Evolutionary conservation across 169 alveolate species (phyloP).

Genomic region (Eimeria mitis): DNA sequence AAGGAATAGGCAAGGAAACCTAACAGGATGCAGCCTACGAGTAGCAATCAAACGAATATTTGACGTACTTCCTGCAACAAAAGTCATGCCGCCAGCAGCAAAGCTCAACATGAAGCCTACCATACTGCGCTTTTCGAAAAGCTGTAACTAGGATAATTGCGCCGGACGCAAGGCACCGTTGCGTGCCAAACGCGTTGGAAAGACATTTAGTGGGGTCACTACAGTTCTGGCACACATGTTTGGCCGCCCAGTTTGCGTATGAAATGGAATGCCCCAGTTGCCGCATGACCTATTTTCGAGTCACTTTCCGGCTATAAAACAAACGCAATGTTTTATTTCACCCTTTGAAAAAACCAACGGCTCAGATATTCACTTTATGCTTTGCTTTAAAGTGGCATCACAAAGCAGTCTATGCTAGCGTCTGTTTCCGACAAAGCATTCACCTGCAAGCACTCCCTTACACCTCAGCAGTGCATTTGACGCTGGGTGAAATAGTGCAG

Average conservation of each 20-base stretch:
- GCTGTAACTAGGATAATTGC: neutral
- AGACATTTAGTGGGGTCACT: neutral
- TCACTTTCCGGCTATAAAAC: neutral
- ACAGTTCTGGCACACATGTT: neutral
- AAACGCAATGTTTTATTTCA: neutral
- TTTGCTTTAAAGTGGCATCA: neutral
- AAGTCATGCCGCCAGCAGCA: neutral
- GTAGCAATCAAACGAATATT: too few relatives aligned
- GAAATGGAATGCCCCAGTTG: neutral
- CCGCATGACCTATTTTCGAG: neutral
- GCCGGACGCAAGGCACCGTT: neutral
- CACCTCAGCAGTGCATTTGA: neutral
- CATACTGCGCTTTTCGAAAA: neutral
- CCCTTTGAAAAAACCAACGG: neutral
- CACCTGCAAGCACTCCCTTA: too few relatives aligned
- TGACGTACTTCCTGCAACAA: neutral
- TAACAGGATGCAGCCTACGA: neutral
- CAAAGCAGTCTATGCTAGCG: neutral
- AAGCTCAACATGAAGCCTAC: neutral
- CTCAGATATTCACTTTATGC: neutral
- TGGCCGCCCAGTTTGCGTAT: neutral
- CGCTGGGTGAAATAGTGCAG: neutral
- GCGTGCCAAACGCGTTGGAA: neutral
- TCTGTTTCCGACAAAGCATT: neutral
- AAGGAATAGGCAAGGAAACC: neutral